These are phyloP conservation scores for Nemania sp. DNA, from an alignment of 2,329 filamentous ascomycete genomes.

Conservation along the genomic window DNA sequence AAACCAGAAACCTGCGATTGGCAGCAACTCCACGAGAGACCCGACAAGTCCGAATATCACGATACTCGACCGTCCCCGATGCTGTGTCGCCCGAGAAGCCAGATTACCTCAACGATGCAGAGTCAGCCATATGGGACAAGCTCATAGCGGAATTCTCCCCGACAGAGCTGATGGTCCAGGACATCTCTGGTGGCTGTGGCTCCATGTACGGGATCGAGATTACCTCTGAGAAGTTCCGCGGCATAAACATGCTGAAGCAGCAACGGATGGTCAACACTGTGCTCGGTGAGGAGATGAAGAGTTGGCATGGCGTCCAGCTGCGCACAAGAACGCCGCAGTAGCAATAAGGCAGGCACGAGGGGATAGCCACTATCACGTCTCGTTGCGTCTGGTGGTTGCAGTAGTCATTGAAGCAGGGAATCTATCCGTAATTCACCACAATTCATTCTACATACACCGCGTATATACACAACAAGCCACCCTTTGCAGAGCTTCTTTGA, in stretches of 20 bases:
- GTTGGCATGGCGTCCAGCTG: constrained; percentile 86
- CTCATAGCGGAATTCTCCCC: constrained; percentile 63
- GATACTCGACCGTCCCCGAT: constrained; percentile 46
- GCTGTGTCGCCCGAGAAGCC: constrained; percentile 56
- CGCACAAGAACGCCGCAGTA: constrained; percentile 70
- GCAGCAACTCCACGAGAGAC: not conserved
- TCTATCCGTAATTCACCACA: constrained; percentile 12
- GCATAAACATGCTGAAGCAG: constrained; percentile 80
- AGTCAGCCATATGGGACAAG: constrained; percentile 69
- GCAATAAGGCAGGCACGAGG: not conserved
- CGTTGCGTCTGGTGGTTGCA: not conserved
- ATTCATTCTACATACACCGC: constrained; percentile 3
- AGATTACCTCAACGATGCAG: constrained; percentile 65
- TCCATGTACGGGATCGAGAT: constrained; percentile 90
- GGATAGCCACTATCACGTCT: not conserved
- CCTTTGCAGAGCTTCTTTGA: constrained; percentile 3
- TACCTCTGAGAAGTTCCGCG: constrained; percentile 76
- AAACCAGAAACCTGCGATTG: constrained; percentile 22
- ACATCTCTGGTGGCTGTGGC: constrained; percentile 86
- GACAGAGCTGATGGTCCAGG: constrained; percentile 73
- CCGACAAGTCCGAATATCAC: constrained; percentile 20
- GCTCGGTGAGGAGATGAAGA: constrained; percentile 79
- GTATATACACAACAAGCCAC: not conserved
- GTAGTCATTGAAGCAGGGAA: not conserved
- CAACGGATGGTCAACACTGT: constrained; percentile 83